Percentiles rank a stretch among this genome's conserved stretches.
phyloP scores from a whole-genome alignment of 164 flowering plant genomes.

The Warburgia ugandensis region DNA sequence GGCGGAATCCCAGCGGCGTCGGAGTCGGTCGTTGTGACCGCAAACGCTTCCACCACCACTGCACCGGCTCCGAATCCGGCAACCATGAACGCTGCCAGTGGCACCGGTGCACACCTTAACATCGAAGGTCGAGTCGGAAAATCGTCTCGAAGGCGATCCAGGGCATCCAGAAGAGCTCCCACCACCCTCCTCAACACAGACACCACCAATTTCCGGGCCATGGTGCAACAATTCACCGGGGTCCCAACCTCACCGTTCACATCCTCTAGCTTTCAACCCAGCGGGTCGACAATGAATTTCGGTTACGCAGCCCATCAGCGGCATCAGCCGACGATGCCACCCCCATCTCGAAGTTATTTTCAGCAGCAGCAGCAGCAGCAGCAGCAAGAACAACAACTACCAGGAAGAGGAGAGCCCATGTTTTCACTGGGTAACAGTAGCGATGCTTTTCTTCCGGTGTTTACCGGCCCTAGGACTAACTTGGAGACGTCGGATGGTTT shows the following conservation, averaged over 20 bases:
- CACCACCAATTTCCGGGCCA: slow-evolving; percentile 70
- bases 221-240: slow-evolving; percentile 93
- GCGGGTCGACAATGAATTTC: slow-evolving; percentile 12
- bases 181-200: slow-evolving; percentile 72
- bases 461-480: slow-evolving; percentile 7
- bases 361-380: slow-evolving; percentile 6
- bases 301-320: slow-evolving; percentile 11
- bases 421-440: not conserved
- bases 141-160: slow-evolving; percentile 41
- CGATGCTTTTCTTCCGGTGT: not conserved
- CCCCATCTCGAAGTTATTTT: not conserved
- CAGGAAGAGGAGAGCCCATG: not conserved
- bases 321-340: not conserved
- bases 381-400: slow-evolving; percentile 4
- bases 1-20: slow-evolving; percentile 5
- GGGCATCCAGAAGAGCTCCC: slow-evolving; percentile 68
- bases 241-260: slow-evolving; percentile 28
- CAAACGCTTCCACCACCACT: slow-evolving; percentile 16
- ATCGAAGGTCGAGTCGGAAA: slow-evolving; percentile 48
- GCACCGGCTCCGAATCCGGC: slow-evolving; percentile 3
- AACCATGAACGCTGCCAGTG: not conserved
- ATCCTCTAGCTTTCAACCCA: not conserved
- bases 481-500: slow-evolving; percentile 7
- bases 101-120: slow-evolving; percentile 12
- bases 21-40: slow-evolving; percentile 20